phyloP scores from a whole-genome alignment of 2,329 filamentous ascomycete genomes.

The Claviceps monticola region DNA sequence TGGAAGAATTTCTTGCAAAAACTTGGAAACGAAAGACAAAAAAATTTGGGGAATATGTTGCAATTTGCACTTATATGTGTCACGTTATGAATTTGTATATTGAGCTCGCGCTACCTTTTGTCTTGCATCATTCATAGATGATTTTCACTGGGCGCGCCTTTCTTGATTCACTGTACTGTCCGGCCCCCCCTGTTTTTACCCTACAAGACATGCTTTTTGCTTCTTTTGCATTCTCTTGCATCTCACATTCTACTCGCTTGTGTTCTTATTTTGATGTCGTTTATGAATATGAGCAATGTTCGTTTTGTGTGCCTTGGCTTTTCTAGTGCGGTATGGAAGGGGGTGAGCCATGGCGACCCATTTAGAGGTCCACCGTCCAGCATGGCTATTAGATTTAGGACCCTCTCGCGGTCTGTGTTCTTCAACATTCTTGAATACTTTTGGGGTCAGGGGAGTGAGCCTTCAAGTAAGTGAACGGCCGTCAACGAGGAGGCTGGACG shows the following conservation, averaged over 20 bases:
- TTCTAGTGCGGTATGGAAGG: background rate
- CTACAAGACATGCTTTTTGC: constrained; percentile 9
- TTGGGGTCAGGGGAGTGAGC: too few relatives aligned
- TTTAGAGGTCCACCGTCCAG: background rate
- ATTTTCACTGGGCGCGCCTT: constrained; percentile 11
- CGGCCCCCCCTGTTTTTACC: constrained; percentile 6
- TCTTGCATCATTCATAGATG: constrained; percentile 16
- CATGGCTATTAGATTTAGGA: background rate
- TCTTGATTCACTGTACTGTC: background rate
- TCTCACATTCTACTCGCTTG: constrained; percentile 7
- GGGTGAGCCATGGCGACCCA: background rate
- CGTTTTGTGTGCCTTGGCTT: background rate
- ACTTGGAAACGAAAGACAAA: constrained; percentile 5
- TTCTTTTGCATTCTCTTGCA: constrained; percentile 7
- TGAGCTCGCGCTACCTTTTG: constrained; percentile 10
- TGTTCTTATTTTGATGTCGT: constrained; percentile 2
- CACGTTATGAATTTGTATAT: constrained; percentile 20
- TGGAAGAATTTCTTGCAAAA: background rate
- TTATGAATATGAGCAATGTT: background rate
- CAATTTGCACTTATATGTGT: constrained; percentile 6
- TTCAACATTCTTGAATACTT: background rate
- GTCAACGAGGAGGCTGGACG: background rate
- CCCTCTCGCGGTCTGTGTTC: background rate
- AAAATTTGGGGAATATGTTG: constrained; percentile 2
- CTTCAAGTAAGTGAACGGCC: too few relatives aligned